Conservation (phyloP, 768 basidiomycete genomes). For the Amanita subjunquillea region DNA sequence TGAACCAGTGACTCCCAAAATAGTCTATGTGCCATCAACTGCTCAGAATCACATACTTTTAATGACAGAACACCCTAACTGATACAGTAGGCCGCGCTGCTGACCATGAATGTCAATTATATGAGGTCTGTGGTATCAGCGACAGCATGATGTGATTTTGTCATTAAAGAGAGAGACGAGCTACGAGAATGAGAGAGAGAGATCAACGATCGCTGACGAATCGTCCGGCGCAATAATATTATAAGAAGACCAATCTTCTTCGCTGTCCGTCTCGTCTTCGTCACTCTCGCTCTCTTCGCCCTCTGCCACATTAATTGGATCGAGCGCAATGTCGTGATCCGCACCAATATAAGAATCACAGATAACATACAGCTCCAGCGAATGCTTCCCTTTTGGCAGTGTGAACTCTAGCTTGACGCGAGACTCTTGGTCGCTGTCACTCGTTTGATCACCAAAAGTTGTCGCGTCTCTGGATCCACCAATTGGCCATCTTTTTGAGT, state of each 20-base stretch:
- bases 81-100: too few relatives aligned
- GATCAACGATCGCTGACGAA: too few relatives aligned
- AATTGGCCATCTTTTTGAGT: slow-evolving; percentile 81
- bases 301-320: slow-evolving; percentile 79
- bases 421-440: slow-evolving; percentile 85
- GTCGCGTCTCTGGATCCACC: slow-evolving; percentile 84
- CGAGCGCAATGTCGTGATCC: slow-evolving; percentile 83
- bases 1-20: too few relatives aligned
- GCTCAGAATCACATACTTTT: too few relatives aligned
- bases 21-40: too few relatives aligned
- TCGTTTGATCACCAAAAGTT: slow-evolving; percentile 78
- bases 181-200: too few relatives aligned
- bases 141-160: too few relatives aligned
- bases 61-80: too few relatives aligned
- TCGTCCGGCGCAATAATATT: too few relatives aligned
- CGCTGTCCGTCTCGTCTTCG: slow-evolving; percentile 53
- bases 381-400: slow-evolving; percentile 73
- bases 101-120: too few relatives aligned
- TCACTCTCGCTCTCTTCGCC: slow-evolving; percentile 84
- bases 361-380: slow-evolving; percentile 81
- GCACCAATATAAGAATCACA: slow-evolving; percentile 89
- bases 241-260: slow-evolving; percentile 30
- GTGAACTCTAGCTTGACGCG: slow-evolving; percentile 83
- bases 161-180: too few relatives aligned
- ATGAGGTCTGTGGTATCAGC: too few relatives aligned